Base-by-base conservation (phyloP, 495 filamentous ascomycete genomes). In the Penicillium taxi region DNA sequence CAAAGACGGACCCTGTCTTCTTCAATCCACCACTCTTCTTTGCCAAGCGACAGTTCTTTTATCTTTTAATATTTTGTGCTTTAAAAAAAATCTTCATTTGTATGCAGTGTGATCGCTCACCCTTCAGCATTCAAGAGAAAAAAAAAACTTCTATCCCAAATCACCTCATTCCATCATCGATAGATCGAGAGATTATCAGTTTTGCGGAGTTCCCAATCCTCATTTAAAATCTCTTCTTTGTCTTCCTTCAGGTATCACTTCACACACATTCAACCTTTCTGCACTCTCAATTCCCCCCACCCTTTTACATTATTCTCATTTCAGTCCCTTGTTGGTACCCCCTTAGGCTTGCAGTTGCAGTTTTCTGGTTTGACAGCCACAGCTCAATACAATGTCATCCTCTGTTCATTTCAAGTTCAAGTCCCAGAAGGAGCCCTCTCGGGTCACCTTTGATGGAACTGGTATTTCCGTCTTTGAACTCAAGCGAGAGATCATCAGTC, bases 371-470 rank as follows among this genome's bases (percentile, higher is more conserved):
- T n/a, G n/a, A n/a, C 56, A 39, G 54, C 38, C 56, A 52, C 66
- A 81, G 52, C 59, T 61, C 58, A 65, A 67, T 67, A 64, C 61
- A 67, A 98, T 98, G 91, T 74, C 89, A 65, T 96, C 93, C 38
- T 96, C 88, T 45, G 89, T 99, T 59, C 96, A 94, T 69, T 96
- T 94, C 83, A 94, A 94, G 69, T 99, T 96, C 83, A 96, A 96
- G 73, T 96, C 90, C 41, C 86, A 91, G 59, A 94, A 90, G 66
- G 93, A 96, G 59, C 85, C 90, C 37, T 82, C 86, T 15, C 74
- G 88, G 56, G 85, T 99, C 42, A 82, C 86, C 50, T 99, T 99
- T 67, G 91, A 99, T 67, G 91, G 91, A 55, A 96, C 91, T 51
- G 86, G 86, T 65, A 95, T 99, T 44, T 94, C 91, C 38, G 91